A percentile compares a stretch with the other conserved stretches of the same genome.
These are phyloP conservation scores for Plasmopara viticola DNA, from an alignment of 352 stramenopile species.

Conservation along the genomic window DNA sequence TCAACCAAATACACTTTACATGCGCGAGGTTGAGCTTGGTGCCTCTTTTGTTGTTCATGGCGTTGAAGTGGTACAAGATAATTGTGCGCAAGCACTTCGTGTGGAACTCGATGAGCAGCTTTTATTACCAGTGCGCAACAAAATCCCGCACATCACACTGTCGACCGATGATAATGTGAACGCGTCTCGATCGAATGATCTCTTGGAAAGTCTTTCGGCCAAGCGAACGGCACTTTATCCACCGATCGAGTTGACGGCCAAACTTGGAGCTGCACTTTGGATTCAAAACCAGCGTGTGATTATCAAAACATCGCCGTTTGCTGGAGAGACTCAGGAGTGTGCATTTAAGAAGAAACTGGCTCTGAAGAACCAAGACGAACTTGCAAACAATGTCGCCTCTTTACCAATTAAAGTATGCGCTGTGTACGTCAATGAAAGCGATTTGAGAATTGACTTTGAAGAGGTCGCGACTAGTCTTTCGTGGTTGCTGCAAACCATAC, in stretches of 20 bases:
- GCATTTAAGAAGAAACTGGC: background rate
- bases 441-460: slow-evolving; percentile 6
- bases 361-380: background rate
- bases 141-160: slow-evolving; percentile 57
- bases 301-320: slow-evolving; percentile 31
- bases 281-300: slow-evolving; percentile 36
- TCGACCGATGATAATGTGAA: slow-evolving; percentile 39
- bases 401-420: slow-evolving; percentile 20
- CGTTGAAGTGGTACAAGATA: slow-evolving; percentile 40
- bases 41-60: slow-evolving; percentile 27
- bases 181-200: slow-evolving; percentile 63
- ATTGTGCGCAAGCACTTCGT: slow-evolving; percentile 37
- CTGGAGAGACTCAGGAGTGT: slow-evolving; percentile 6
- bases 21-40: slow-evolving; percentile 39
- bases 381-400: background rate
- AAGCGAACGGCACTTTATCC: slow-evolving; percentile 20
- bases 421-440: slow-evolving; percentile 25
- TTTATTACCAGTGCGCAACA: slow-evolving; percentile 43
- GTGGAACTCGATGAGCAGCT: slow-evolving; percentile 32
- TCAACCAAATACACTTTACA: slow-evolving; percentile 45
- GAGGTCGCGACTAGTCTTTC: slow-evolving; percentile 12
- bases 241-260: slow-evolving; percentile 16
- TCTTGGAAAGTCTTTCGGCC: slow-evolving; percentile 26
- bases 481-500: slow-evolving; percentile 23
- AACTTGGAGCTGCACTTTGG: slow-evolving; percentile 30